phyloP scores from a whole-genome alignment of 768 basidiomycete species.

The Russula vinacea region DNA sequence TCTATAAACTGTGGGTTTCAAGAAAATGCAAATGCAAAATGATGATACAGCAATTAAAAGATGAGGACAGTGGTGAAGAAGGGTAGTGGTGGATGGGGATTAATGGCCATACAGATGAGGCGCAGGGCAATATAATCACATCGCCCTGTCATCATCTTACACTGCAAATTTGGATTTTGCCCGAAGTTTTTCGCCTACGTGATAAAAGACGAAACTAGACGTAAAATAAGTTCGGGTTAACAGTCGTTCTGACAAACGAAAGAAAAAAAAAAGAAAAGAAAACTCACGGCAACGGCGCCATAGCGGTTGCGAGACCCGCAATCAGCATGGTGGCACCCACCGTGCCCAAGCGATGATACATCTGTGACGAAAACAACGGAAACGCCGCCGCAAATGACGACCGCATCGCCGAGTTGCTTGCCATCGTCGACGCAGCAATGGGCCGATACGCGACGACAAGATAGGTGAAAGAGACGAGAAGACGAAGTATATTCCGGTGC shows the following conservation, averaged over 20 bases:
- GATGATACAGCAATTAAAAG: not conserved
- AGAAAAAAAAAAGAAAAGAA: too few relatives aligned
- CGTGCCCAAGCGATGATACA: constrained; percentile 41
- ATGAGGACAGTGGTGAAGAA: not conserved
- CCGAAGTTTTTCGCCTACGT: not conserved
- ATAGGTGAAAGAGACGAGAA: constrained; percentile 69
- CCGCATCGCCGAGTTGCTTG: constrained; percentile 56
- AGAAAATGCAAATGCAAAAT: not conserved
- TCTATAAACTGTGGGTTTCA: not conserved
- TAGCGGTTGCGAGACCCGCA: constrained; percentile 40
- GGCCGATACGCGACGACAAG: constrained; percentile 53
- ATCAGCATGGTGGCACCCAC: constrained; percentile 42
- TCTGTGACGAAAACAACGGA: constrained; percentile 41
- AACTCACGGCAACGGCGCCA: constrained; percentile 52
- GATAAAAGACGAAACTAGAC: constrained; percentile 6
- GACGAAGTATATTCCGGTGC: constrained; percentile 56
- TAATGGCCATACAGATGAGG: not conserved
- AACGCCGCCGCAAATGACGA: constrained; percentile 42
- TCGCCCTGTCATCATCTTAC: not conserved
- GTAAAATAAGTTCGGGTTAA: not conserved
- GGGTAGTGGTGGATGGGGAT: not conserved
- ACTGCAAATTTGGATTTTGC: not conserved
- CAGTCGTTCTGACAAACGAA: not conserved
- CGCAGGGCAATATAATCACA: not conserved
- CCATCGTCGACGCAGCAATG: constrained; percentile 58